Base-by-base conservation (phyloP, 108 stramenopile species). In the Skeletonema marinoi region DNA sequence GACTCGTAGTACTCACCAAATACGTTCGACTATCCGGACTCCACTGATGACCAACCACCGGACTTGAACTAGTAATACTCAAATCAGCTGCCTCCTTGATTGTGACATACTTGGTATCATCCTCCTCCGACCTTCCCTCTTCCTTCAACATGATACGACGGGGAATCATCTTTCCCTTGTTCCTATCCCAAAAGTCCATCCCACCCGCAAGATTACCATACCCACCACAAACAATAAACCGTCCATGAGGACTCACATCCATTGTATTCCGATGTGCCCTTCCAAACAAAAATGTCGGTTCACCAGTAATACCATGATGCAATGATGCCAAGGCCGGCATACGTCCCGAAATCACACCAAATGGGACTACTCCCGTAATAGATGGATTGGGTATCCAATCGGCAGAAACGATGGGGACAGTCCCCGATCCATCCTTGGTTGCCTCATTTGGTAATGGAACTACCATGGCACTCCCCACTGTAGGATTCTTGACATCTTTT, bases 171-270 rank as follows among this genome's bases (percentile, higher is more conserved):
- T 93, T 95, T 9, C 68, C 70, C 75, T 97, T 97, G 81, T 97
- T 96, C 32, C 89, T 71, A 86, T 99, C 98, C 96, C 97, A 99
- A 78, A 98, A 97, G 38, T 96, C 96, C 96, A 99, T 97, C 66
- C 88, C 93, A 9, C 97, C 97, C 3, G 89, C 90, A 59, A 94
- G 66, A 81, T 94, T 95, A 0, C 95, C 97, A 73, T 92, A 96
- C 19, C 95, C 95, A 16, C 85, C 97, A 29, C 96, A 73, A 32
- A 81, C 83, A 6, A 98, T 59, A 78, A 98, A 98, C 10, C 98
- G 83, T 4, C 98, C 98, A 77, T 98, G 97, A 2, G 96, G 95
- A 65, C 89, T 78, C 82, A 91, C 94, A 65, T 78, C 71, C 70
- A 99, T 85, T 29, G 92, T 94, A 83, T 99, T 98, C 35, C 97